Percentiles rank a stretch among this genome's conserved stretches.
Conservation (phyloP, 2,329 filamentous ascomycete genomes). For the Pseudocercospora musae region DNA sequence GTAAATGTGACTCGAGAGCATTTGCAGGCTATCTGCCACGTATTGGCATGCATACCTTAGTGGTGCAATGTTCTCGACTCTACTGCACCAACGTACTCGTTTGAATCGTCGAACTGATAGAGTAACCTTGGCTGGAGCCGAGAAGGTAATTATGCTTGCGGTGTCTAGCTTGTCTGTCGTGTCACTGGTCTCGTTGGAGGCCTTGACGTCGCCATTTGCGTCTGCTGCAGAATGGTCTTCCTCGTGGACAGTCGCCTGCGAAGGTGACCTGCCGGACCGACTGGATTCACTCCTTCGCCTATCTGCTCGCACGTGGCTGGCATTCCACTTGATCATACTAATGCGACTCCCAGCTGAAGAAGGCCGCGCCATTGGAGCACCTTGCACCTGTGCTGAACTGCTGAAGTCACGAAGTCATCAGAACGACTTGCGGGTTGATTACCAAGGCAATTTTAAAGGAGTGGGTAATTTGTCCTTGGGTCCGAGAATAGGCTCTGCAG, state of each 20-base stretch:
- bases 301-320: not conserved
- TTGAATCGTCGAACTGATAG: not conserved
- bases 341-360: not conserved
- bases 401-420: not conserved
- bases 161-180: slow-evolving; percentile 1
- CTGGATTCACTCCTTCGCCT: not conserved
- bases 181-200: not conserved
- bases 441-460: slow-evolving; percentile 67
- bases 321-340: slow-evolving; percentile 1
- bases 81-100: slow-evolving; percentile 1
- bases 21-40: not conserved
- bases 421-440: not conserved
- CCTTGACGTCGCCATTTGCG: not conserved
- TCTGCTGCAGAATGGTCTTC: not conserved
- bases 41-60: not conserved
- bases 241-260: not conserved
- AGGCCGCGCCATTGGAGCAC: not conserved
- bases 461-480: slow-evolving; percentile 54
- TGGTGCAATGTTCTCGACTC: not conserved
- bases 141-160: not conserved
- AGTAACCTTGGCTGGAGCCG: not conserved
- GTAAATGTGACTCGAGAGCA: not conserved
- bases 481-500: slow-evolving; percentile 62
- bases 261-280: not conserved
- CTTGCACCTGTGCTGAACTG: not conserved